Evolutionary conservation across 2,329 filamentous ascomycete genomes (phyloP), one percentile per base, ranked within the genome.

Genomic region (Claviceps digitariae): DNA sequence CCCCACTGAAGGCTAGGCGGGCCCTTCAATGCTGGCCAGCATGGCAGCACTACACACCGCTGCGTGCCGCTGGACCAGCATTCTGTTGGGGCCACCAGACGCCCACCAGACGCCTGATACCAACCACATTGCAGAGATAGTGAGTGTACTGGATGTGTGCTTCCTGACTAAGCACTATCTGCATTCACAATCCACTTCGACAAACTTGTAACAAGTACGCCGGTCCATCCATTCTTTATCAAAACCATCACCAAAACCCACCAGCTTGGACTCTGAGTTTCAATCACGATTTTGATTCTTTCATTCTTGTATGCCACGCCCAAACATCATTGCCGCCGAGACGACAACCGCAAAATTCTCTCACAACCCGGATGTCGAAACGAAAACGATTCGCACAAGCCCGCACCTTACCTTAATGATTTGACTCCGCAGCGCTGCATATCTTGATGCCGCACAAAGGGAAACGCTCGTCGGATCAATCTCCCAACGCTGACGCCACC

Each of bases 51-150:
- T n/a, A n/a, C n/a, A n/a, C n/a, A 34, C 31, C 31, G 31, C 31
- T 34, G 31, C 36, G 23, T 25, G 25, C 25, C 25, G 25, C 17
- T 29, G 25, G 25, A 47, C 17, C 46, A 23, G 46, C 46, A 48
- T 17, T 48, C 45, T 48, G 46, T 48, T 48, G 46, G 46, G 46
- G 45, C 45, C 45, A 34, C 45, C 45, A 48, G 45, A 48, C 45
- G 45, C 27, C 20, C 23, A 43, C 20, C 38, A 41, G 17, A 41
- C 38, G n/a, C 21, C 23, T 15, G 43, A 29, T 29, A 29, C 27
- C 27, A 43, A 43, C 17, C 15, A 13, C 31, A 34, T 10, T 34
- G 31, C 9, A 40, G 15, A n/a, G 40, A 21, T 21, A 21, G 40
- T 21, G 40, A 20, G 12, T 13, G 31, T 12, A 29, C 27, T n/a